Base-by-base conservation (phyloP, 1,284 basidiomycete genomes). In the Apiotrichum montevideense region DNA sequence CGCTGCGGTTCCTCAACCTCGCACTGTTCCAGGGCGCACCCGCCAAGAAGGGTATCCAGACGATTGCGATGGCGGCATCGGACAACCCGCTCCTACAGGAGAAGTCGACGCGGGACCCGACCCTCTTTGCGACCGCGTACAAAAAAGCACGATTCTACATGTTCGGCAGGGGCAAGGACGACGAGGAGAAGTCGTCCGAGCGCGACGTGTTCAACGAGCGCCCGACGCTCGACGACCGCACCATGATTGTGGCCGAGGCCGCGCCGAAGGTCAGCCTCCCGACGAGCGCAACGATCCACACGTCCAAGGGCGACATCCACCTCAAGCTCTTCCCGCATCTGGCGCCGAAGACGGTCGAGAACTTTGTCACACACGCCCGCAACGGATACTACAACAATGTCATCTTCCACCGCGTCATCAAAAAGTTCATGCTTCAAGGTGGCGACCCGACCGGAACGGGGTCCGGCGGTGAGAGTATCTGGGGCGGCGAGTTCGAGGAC, bases 381-480 rank as follows among this genome's bases (percentile, higher is more conserved):
- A 91, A 71, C 52, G 86, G 90, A 1, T 98, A 91, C 79, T 98
- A 89, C 73, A 94, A 99, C 72, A 86, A 87, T 21, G 81, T 97
- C 54, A 85, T 98, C 69, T 98, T 98, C 81, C 96, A 99, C 75
- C 88, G 96, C 58, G 89, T 98, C 63, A 99, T 99, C 72, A 85
- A 90, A 63, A 98, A 98, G 78, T 98, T 99, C 71, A 98, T 98
- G 96, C 85, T 98, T 52, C 95, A 98, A 80, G 97, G 94, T 2
- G 95, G 96, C 40, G 95, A 99, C 69, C 96, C 96, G 1, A 60
- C 62, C 15, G 62, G 62, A 4, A 63, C 62, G 6, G 96, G 96
- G 2, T 98, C 94, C 0, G 96, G 96, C n/a, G 96, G 96, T 29
- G 87, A 84, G 57, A 91, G 88, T 14, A 90, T 98, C 61, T 98